These are phyloP conservation scores for Ormosia semicastrata DNA, from an alignment of 306 rosid genomes.

Conservation along the genomic window DNA sequence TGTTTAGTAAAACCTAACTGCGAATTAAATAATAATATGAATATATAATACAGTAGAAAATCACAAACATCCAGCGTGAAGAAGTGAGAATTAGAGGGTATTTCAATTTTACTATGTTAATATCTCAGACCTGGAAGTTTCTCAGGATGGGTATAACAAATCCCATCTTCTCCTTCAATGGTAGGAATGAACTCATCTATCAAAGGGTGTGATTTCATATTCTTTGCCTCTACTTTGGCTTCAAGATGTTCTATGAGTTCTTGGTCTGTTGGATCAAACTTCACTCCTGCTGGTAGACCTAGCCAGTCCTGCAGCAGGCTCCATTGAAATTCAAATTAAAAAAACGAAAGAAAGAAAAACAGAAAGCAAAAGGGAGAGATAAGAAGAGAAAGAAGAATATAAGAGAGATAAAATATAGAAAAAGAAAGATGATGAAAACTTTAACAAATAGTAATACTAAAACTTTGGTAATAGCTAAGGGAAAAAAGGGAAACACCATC, in stretches of 20 bases:
- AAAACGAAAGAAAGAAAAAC: too few species aligned
- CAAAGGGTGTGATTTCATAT: conserved; percentile 90
- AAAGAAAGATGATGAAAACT: conserved; percentile 22
- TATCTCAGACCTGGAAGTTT: conserved; percentile 80
- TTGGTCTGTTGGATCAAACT: conserved; percentile 98
- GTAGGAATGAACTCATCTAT: conserved; percentile 97
- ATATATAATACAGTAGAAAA: not conserved
- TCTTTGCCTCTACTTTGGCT: conserved; percentile 87
- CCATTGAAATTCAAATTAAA: conserved; percentile 24
- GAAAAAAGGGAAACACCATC: conserved; percentile 17
- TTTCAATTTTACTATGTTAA: not conserved
- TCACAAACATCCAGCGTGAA: not conserved
- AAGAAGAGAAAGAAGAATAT: not conserved
- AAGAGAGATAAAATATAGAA: not conserved
- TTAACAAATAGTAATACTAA: conserved; percentile 11
- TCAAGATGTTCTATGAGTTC: conserved; percentile 96
- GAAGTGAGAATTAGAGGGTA: not conserved
- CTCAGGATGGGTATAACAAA: conserved; percentile 99
- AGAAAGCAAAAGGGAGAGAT: not conserved
- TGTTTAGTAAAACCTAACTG: not conserved
- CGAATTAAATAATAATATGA: not conserved
- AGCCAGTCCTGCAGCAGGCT: conserved; percentile 72
- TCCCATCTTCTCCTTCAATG: conserved; percentile 98
- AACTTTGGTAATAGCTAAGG: conserved; percentile 8
- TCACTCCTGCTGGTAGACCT: conserved; percentile 99